Base-by-base conservation (phyloP, 768 basidiomycete species). In the Tylopilus sp. region DNA sequence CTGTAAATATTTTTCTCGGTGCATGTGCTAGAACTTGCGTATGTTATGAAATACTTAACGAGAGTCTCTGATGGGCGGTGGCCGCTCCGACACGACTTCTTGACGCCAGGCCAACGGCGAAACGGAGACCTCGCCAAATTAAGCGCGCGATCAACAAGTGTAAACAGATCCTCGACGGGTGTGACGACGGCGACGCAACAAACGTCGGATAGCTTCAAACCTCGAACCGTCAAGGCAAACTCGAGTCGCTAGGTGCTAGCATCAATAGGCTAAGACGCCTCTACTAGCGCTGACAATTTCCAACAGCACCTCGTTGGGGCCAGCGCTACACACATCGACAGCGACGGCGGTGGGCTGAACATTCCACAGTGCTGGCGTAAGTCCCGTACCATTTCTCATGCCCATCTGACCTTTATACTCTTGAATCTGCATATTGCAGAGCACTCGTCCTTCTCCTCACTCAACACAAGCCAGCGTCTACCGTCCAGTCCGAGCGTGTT, bases 121-220 rank as follows among this genome's bases (percentile, higher is more conserved):
- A n/a, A n/a, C n/a, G 25, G 8, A 8, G 8, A 8, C 8, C 25
- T 15, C 8, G n/a, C 36, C 18, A 20, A 36, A 46, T 52, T 13
- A 13, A 49, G 40, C 44, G 20, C 9, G 3, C 22, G 6, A 23
- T 44, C 39, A 60, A 60, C 39, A 60, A 44, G 21, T 9, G 8
- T 20, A 62, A 62, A 60, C 41, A 60, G 2, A 18, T 5, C 20
- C 47, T 40, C 50, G 20, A 15, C 41, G 39, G 40, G 38, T 40
- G 21, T 51, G 3, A 62, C 60, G 52, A 52, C 61, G 48, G 30
- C 44, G 44, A 47, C 53, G 45, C 15, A 38, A 25, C 18, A 13
- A 40, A 40, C 40, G 15, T 12, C 17, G 11, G 28, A 20, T 42
- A 11, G n/a, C 45, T 10, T 4, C 4, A 25, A 47, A 21, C 35